Percentiles rank a stretch among this genome's conserved stretches.
These are phyloP conservation scores for Edaphochlamys debaryana DNA, from an alignment of 139 green algal species.

Conservation along the genomic window DNA sequence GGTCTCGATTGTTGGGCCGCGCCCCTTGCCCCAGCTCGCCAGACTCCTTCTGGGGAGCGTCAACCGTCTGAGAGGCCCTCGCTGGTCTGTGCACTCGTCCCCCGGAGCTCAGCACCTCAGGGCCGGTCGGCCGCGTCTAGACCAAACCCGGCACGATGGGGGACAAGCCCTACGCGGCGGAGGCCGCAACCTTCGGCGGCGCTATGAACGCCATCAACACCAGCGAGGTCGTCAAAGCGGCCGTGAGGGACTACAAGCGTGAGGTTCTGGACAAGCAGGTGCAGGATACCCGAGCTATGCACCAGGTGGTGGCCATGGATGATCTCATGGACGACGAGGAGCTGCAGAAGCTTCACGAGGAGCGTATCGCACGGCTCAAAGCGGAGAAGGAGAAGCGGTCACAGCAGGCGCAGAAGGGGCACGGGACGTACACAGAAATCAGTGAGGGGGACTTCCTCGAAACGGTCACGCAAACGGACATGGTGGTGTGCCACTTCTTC, in stretches of 20 bases:
- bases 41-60: too few relatives aligned
- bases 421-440: constrained; percentile 84
- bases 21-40: too few relatives aligned
- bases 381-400: constrained; percentile 84
- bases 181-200: constrained; percentile 71
- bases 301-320: constrained; percentile 72
- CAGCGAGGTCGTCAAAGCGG: constrained; percentile 84
- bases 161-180: constrained; percentile 30
- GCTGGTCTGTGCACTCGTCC: too few relatives aligned
- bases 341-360: constrained; percentile 73
- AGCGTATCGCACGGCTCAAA: constrained; percentile 80
- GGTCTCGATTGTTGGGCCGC: too few relatives aligned
- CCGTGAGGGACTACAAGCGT: constrained; percentile 84
- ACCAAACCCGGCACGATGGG: too few relatives aligned
- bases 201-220: constrained; percentile 86
- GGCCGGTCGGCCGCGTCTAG: too few relatives aligned
- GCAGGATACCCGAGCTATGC: constrained; percentile 24
- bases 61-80: too few relatives aligned
- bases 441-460: constrained; percentile 93
- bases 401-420: constrained; percentile 80
- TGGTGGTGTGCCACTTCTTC: constrained; percentile 93
- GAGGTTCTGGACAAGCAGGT: constrained; percentile 60
- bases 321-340: constrained; percentile 84
- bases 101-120: too few relatives aligned
- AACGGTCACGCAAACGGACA: constrained; percentile 84